Evolutionary conservation across 1,139 yeast species (phyloP).

Genomic region (Barnettozyma hawaiiensis): DNA sequence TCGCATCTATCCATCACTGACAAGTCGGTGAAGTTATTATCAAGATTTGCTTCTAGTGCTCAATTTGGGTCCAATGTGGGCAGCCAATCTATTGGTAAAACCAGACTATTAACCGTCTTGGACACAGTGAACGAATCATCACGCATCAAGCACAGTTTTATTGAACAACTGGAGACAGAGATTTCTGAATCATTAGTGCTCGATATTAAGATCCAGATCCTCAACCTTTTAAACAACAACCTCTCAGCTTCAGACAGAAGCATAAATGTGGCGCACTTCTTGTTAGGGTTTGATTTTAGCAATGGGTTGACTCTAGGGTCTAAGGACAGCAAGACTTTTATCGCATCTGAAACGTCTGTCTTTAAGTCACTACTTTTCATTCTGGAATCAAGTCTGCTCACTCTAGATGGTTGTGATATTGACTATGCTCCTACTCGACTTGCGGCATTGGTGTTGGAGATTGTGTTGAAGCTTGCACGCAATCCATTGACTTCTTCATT

Average conservation of each 20-base stretch:
- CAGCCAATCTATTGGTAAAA: conserved; percentile 40
- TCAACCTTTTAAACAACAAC: conserved; percentile 52
- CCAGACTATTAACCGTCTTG: conserved; percentile 65
- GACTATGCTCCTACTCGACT: conserved; percentile 52
- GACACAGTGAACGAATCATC: conserved; percentile 66
- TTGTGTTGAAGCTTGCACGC: conserved; percentile 54
- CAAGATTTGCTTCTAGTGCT: conserved; percentile 44
- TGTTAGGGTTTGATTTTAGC: conserved; percentile 62
- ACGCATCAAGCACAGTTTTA: conserved; percentile 67
- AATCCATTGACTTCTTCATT: conserved; percentile 47
- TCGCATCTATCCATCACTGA: conserved; percentile 44
- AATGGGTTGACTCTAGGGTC: conserved; percentile 40
- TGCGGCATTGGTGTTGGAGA: conserved; percentile 52
- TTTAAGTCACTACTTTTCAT: conserved; percentile 48
- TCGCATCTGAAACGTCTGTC: conserved; percentile 48
- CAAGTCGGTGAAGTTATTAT: conserved; percentile 48
- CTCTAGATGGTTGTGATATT: conserved; percentile 38
- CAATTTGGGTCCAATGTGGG: conserved; percentile 40
- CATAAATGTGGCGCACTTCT: conserved; percentile 59
- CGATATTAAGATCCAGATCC: conserved; percentile 48
- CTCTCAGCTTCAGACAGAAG: conserved; percentile 37
- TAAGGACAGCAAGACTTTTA: conserved; percentile 37
- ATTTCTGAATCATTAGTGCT: conserved; percentile 33
- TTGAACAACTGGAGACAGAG: conserved; percentile 58
- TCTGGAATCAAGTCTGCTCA: conserved; percentile 42